Percentiles rank a stretch among this genome's conserved stretches.
Conservation (phyloP, 1,284 basidiomycete species). For the Mycosarcoma mackinlayi region DNA sequence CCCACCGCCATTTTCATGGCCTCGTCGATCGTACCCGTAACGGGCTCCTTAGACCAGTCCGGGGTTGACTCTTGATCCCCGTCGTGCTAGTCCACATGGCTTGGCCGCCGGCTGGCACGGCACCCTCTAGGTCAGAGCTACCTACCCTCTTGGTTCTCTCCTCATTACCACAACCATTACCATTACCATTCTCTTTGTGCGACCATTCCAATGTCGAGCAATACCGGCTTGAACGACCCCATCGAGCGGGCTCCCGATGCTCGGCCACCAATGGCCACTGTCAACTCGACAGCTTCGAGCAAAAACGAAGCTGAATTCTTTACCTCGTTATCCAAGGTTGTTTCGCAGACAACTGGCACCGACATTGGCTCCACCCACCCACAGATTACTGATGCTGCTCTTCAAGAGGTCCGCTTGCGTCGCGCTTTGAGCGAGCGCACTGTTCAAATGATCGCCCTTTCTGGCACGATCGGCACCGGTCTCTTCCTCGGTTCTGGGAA, state of each 20-base stretch:
- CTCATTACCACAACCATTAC: conserved; percentile 1
- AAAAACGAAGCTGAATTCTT: conserved; percentile 1
- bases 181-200: background rate
- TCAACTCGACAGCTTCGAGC: background rate
- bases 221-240: conserved; percentile 12
- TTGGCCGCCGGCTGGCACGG: background rate
- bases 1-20: background rate
- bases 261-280: conserved; percentile 14
- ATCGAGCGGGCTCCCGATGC: conserved; percentile 16
- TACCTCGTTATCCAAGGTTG: conserved; percentile 14
- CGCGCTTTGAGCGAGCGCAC: conserved; percentile 54
- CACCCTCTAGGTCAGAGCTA: too few relatives aligned
- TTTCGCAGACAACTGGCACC: conserved; percentile 14
- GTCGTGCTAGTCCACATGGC: background rate
- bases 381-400: conserved; percentile 21
- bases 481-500: conserved; percentile 70
- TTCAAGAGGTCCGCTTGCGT: conserved; percentile 46
- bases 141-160: too few relatives aligned
- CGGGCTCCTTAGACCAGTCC: background rate
- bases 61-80: background rate
- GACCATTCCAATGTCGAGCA: conserved; percentile 24
- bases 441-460: conserved; percentile 71
- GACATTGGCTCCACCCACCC: conserved; percentile 6
- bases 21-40: too few relatives aligned
- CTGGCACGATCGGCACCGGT: conserved; percentile 73